Conservation (phyloP, 163 green algal genomes). For the Chlorella variabilis region DNA sequence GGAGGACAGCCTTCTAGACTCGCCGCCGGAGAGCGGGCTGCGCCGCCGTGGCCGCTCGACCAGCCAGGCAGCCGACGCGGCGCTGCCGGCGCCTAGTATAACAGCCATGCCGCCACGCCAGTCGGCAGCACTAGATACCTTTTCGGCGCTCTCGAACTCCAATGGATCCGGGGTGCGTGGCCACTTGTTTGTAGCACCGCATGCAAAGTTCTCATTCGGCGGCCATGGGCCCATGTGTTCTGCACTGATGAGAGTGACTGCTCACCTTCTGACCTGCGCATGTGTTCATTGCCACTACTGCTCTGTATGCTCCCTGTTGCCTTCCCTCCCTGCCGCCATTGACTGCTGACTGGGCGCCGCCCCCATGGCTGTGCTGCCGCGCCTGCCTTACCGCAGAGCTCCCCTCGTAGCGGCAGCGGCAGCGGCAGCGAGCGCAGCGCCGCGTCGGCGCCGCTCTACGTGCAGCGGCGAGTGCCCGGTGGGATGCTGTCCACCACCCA, state of each 20-base stretch:
- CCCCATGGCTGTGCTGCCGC: no score
- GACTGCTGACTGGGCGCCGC: background rate
- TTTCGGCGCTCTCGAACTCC: background rate
- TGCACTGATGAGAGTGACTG: no score
- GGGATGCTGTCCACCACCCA: slow-evolving; percentile 26
- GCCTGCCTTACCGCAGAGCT: slow-evolving; percentile 13
- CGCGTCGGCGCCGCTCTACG: background rate
- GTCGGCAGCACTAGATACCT: background rate
- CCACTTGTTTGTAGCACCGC: no score
- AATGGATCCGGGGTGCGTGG: background rate
- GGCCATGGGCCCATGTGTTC: no score
- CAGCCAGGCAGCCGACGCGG: no score
- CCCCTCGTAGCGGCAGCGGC: slow-evolving; percentile 30
- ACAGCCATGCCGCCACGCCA: background rate
- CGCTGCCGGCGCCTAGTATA: no score
- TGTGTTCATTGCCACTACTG: no score
- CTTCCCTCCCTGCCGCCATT: background rate
- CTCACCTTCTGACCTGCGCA: no score
- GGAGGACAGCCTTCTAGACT: background rate
- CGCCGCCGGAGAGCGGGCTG: slow-evolving; percentile 5
- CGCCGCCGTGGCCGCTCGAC: slow-evolving; percentile 2
- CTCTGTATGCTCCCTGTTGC: background rate
- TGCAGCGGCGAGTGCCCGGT: background rate
- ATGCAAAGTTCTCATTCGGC: no score
- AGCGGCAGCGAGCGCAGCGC: slow-evolving; percentile 30